Evolutionary conservation across 2,329 filamentous ascomycete species (phyloP), one percentile per base, ranked within the genome.

Genomic region (Fusarium metavorans): DNA sequence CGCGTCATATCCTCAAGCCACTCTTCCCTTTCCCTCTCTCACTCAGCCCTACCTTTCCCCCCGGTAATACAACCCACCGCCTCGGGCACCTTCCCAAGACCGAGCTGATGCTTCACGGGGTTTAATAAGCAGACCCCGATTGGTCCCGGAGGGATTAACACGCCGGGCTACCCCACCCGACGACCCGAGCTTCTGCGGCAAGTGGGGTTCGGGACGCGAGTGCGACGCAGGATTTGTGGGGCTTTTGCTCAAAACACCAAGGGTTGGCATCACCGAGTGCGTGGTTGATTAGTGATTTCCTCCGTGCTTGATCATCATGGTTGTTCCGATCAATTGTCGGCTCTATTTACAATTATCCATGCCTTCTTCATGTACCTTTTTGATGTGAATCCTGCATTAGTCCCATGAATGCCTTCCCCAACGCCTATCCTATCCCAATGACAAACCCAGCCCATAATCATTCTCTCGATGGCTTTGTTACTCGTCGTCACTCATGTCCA

Each of bases 401-500:
- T 32, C 62, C 62, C 48, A 43, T 45, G 35, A 56, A 57, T 45
- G 25, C 54, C 68, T 43, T 45, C 74, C 60, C 50, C 59, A 76
- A 76, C 69, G 71, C 76, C 66, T 59, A 67, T 41, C 58, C 59
- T 65, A 72, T 72, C 68, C 68, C 64, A 70, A 68, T 66, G 37
- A 56, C 41, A 58, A 64, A 58, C 34, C 66, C 35, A 61, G 32
- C 43, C 56, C 27, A 41, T 27, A 32, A 20, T 34, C 54, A 54
- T 64, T n/a, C 67, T 52, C 68, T 58, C 20, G 34, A 35, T 35
- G 45, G 45, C 43, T 32, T 13, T 43, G 11, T 72, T 67, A 79
- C 64, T 90, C 88, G 64, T 88, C 88, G 77, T 91, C 89, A 68
- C 87, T 88, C 84, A 89, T 84, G 50, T 89, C 89, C 83, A 91